Base-by-base conservation (phyloP, 768 basidiomycete species). In the Rhodotorula paludigena region DNA sequence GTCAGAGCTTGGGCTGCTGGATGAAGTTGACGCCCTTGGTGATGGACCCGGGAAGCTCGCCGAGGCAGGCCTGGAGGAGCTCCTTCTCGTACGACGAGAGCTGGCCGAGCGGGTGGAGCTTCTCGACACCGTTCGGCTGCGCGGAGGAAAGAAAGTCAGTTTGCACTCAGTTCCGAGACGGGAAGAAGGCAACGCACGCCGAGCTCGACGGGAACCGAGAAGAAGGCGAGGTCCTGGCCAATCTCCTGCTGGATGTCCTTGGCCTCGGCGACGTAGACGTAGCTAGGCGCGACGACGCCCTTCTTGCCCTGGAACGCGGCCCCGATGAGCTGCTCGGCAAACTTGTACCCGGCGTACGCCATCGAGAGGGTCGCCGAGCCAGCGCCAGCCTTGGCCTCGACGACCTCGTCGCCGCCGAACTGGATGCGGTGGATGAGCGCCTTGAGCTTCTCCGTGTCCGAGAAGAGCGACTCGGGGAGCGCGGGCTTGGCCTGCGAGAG, bases 351-450 rank as follows among this genome's bases (percentile, higher is more conserved):
- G 58, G 94, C 69, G 69, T 71, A 71, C 39, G 70, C 70, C 70
- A 71, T 69, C n/a, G 66, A 69, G 64, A 94, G 85, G n/a, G 92
- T 96, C 15, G 93, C 93, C 39, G 90, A 92, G 52, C 96, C 96
- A 59, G 87, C 86, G 72, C 87, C 87, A 75, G 90, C 88, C 82
- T 99, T 99, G 51, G 96, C 96, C 81, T 96, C 89, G 78, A 98
- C 94, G 76, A 98, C 93, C 81, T 98, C 93, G 74, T 96, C 93
- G 64, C 92, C 93, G 63, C 93, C 93, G 76, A 89, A 96, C 78
- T 94, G 92, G 75, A 96, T 90, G 73, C 90, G 88, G 63, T 90
- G 83, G 55, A 89, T 82, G 57, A 97, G 83, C 21, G 82, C 80
- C 35, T 86, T 85, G 74, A 85, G 78, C 63, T 71, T 68, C 57